A percentile compares a stretch with the other conserved stretches of the same genome.
phyloP scores from a whole-genome alignment of 2,329 filamentous ascomycete species.

The Trichoderma citrinoviride region DNA sequence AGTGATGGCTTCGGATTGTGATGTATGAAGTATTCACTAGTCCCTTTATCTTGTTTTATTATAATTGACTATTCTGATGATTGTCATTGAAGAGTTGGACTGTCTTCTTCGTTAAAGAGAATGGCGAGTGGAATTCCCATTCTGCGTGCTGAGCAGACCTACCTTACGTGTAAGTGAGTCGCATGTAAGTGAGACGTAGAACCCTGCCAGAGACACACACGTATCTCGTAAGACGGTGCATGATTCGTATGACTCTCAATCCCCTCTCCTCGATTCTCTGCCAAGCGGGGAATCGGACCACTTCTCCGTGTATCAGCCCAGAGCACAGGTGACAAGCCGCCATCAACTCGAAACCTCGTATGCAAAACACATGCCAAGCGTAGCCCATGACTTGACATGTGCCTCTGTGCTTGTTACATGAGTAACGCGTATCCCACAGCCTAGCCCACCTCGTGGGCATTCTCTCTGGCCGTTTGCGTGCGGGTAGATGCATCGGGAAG shows the following conservation, averaged over 20 bases:
- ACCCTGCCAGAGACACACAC: neutral
- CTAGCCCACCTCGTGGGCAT: too few relatives aligned
- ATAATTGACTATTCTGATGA: too few relatives aligned
- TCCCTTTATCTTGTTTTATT: too few relatives aligned
- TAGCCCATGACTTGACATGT: neutral
- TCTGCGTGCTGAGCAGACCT: too few relatives aligned
- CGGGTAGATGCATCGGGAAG: conserved; percentile 9
- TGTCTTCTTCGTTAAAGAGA: neutral
- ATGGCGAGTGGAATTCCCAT: neutral
- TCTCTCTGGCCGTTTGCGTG: neutral
- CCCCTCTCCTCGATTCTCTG: neutral
- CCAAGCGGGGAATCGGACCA: neutral
- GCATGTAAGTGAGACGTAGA: too few relatives aligned
- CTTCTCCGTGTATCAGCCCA: neutral
- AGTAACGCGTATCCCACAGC: too few relatives aligned
- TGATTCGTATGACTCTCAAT: too few relatives aligned
- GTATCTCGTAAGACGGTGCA: neutral
- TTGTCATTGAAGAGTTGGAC: too few relatives aligned
- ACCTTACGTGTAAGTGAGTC: too few relatives aligned
- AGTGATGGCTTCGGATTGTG: too few relatives aligned
- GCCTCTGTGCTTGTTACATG: neutral
- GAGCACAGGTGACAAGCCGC: neutral
- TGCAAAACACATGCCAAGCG: neutral
- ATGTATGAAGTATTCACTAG: too few relatives aligned
- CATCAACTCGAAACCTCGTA: neutral